Conservation (phyloP, 1,284 basidiomycete genomes). For the Amylostereum areolatum region DNA sequence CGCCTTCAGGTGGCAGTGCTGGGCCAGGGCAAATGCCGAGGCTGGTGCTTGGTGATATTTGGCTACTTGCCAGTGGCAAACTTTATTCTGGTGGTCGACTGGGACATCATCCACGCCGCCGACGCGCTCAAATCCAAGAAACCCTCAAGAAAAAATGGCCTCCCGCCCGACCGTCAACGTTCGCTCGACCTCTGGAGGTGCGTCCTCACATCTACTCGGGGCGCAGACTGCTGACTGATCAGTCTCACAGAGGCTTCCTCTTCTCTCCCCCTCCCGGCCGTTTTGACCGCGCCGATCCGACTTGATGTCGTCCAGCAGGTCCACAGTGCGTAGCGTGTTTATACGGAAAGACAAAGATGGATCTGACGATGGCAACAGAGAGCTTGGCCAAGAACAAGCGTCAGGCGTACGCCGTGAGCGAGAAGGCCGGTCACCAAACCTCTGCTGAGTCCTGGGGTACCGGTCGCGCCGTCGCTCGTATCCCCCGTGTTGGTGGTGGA, state of each 20-base stretch:
- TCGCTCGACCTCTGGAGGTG: slow-evolving; percentile 71
- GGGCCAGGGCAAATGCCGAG: no score
- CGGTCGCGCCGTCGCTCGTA: slow-evolving; percentile 99
- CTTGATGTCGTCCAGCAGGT: slow-evolving; percentile 98
- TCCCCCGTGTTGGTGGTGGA: slow-evolving; percentile 98
- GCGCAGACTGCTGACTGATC: slow-evolving; percentile 4
- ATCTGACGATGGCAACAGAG: slow-evolving; percentile 45
- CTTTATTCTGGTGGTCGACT: slow-evolving; percentile 6
- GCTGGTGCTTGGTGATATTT: not conserved
- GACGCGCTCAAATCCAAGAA: not conserved
- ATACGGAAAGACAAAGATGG: not conserved
- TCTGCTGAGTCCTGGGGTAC: slow-evolving; percentile 99
- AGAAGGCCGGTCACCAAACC: slow-evolving; percentile 99
- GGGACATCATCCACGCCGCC: no score
- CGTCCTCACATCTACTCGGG: slow-evolving; percentile 16
- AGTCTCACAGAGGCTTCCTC: slow-evolving; percentile 66
- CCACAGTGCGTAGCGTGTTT: slow-evolving; percentile 74
- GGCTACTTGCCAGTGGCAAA: slow-evolving; percentile 15
- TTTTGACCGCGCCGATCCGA: slow-evolving; percentile 97
- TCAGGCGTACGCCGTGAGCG: slow-evolving; percentile 95
- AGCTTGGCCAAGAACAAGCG: slow-evolving; percentile 98
- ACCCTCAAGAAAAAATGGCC: not conserved
- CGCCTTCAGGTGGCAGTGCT: no score
- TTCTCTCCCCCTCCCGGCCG: slow-evolving; percentile 92
- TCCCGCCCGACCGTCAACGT: slow-evolving; percentile 83